Evolutionary conservation across 805 yeast species (phyloP), one percentile per base, ranked within the genome.

Genomic region (Scheffersomyces amazonensis): DNA sequence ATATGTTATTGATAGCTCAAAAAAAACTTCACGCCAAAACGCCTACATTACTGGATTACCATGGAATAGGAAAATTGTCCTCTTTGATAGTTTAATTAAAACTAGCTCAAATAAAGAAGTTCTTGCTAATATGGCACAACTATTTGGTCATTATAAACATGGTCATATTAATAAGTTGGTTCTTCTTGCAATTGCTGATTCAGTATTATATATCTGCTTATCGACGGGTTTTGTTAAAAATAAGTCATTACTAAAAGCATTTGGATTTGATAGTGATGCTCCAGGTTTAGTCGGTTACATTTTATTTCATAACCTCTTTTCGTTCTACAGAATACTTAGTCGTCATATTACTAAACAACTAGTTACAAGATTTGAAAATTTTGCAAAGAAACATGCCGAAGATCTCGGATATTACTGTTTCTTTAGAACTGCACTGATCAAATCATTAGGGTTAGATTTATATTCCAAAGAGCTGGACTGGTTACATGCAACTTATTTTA

Each of bases 1-100:
- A 39, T 87, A 77, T 53, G 97, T 90, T 34, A 80, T 90, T 56
- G 99, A 93, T 60, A 97, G 98, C 12, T 90, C 98, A 30, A 87
- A 84, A 58, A 83, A 98, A 69, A 87, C 96, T 1, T 80, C 95
- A 5, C 99, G 93, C 64, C 91, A 98, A 7, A 93, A 93, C 58
- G 99, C 99, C 31, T 91, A 88, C 61, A 93, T 93, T 59, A 78
- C 86, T 50, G 99, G 99, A 4, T 74, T 93, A 53, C 99, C 99
- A 28, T 91, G 97, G 91, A 82, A 88, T 41, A 93, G 93, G 66
- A 91, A 90, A 64, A 93, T 93, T 66, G 98, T 93, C 35, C 75
- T 93, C 31, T 93, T 74, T 58, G 99, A 93, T 53, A 93, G 97
- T 8, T 76, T 93, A 66, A 83, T 93, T 47, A 80, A 86, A 44